Conservation (phyloP, 108 stramenopile genomes). For the Ochromonas danica region DNA sequence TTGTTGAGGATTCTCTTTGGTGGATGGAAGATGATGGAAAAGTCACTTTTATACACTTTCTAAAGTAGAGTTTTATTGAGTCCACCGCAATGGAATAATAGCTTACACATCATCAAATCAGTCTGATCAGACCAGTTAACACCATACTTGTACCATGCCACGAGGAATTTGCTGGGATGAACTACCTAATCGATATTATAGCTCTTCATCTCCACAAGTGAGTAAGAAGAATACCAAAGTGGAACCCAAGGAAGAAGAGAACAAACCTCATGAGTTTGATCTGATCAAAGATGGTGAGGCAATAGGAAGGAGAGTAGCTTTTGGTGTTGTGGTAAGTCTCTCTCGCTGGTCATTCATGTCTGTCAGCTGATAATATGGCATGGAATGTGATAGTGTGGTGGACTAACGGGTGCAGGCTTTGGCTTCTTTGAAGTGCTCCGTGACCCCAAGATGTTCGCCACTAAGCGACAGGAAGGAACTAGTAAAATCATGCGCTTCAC, state of each 20-base stretch:
- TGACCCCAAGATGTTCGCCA: not conserved
- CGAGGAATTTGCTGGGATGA: not conserved
- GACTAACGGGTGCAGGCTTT: not conserved
- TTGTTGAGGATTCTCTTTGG: too few species aligned
- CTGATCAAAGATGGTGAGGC: not conserved
- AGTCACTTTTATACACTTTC: too few species aligned
- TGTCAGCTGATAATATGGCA: not conserved
- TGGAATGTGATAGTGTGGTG: not conserved
- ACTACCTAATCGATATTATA: not conserved
- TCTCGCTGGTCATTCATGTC: not conserved
- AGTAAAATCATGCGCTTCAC: not conserved
- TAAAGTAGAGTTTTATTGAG: too few species aligned
- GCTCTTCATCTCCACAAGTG: not conserved
- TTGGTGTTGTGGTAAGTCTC: slow-evolving; percentile 20
- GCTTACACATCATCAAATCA: too few species aligned
- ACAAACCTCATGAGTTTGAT: not conserved
- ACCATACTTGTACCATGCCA: too few species aligned
- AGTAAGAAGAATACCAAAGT: not conserved
- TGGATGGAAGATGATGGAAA: too few species aligned
- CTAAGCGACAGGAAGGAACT: not conserved
- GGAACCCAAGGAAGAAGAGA: not conserved
- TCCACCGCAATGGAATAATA: too few species aligned
- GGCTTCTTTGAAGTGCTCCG: slow-evolving; percentile 3
- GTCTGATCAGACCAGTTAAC: too few species aligned
- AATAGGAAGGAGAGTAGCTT: not conserved